Conservation (phyloP, 2,329 filamentous ascomycete species). For the Fusarium albosuccineum region DNA sequence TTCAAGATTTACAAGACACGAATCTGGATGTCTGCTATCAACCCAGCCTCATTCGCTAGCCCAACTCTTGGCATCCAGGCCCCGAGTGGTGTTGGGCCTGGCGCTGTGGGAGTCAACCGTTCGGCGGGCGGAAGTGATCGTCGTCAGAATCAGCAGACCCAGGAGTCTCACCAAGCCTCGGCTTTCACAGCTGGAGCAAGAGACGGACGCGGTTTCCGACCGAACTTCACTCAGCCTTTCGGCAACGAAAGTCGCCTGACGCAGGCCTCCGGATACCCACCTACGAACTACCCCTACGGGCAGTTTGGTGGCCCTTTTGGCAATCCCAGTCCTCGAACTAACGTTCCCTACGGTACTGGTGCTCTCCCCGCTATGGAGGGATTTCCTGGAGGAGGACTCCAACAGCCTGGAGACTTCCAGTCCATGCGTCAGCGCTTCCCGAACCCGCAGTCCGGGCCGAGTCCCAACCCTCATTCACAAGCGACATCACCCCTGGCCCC, state of each 20-base stretch:
- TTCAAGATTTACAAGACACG: slow-evolving; percentile 99
- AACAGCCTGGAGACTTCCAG: slow-evolving; percentile 59
- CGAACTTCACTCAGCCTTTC: slow-evolving; percentile 58
- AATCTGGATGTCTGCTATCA: slow-evolving; percentile 99
- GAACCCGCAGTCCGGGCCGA: slow-evolving; percentile 54
- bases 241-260: slow-evolving; percentile 57
- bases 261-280: slow-evolving; percentile 52
- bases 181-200: slow-evolving; percentile 54
- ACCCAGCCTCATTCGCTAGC: slow-evolving; percentile 93
- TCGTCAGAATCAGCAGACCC: slow-evolving; percentile 61
- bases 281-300: slow-evolving; percentile 53
- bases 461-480: slow-evolving; percentile 53
- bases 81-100: slow-evolving; percentile 75
- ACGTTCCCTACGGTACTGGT: slow-evolving; percentile 47
- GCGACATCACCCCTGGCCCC: slow-evolving; percentile 57
- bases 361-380: slow-evolving; percentile 48
- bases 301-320: slow-evolving; percentile 50
- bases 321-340: slow-evolving; percentile 50
- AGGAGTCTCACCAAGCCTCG: slow-evolving; percentile 50
- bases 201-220: slow-evolving; percentile 58
- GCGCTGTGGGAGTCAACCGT: slow-evolving; percentile 71
- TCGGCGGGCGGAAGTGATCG: slow-evolving; percentile 58
- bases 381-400: slow-evolving; percentile 48
- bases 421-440: slow-evolving; percentile 62
- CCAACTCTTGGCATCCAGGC: slow-evolving; percentile 79